Evolutionary conservation across 805 yeast species (phyloP).

Genomic region (Lipomyces yamanashiensis): DNA sequence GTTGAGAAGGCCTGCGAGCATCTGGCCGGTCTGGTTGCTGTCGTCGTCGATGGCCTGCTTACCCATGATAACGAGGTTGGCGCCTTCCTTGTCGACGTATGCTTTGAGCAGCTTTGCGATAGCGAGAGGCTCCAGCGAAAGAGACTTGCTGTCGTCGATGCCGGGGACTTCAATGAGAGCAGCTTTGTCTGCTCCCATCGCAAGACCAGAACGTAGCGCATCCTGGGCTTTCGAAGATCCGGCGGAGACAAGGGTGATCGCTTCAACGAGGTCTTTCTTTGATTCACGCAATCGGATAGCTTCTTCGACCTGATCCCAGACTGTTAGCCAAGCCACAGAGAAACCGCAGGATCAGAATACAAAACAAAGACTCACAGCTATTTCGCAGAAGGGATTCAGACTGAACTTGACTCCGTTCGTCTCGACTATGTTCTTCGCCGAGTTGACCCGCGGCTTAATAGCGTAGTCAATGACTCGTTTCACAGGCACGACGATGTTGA

Average conservation of each 20-base stretch:
- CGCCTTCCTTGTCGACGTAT: constrained; percentile 68
- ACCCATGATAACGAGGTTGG: constrained; percentile 86
- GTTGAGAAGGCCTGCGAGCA: constrained; percentile 87
- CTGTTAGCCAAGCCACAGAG: neutral
- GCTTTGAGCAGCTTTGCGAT: constrained; percentile 84
- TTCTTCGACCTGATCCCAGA: constrained; percentile 66
- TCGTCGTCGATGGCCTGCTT: constrained; percentile 98
- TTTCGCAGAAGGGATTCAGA: constrained; percentile 97
- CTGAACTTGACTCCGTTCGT: constrained; percentile 88
- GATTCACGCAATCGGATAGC: constrained; percentile 77
- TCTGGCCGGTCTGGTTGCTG: constrained; percentile 92
- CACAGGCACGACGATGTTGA: constrained; percentile 82
- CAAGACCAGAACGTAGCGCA: constrained; percentile 83
- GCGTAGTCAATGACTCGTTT: constrained; percentile 95
- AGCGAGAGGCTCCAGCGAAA: constrained; percentile 74
- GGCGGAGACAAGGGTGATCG: constrained; percentile 87
- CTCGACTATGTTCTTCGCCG: constrained; percentile 81
- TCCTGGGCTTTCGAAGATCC: constrained; percentile 90
- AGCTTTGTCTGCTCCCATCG: constrained; percentile 90
- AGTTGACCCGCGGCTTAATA: constrained; percentile 87
- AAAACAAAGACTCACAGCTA: constrained; percentile 57
- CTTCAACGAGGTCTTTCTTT: constrained; percentile 68
- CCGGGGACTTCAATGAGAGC: constrained; percentile 72
- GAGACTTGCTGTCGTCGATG: constrained; percentile 43
- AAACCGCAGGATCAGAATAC: neutral